Conservation (phyloP, 345 rosid genomes). For the Turritis glabra region DNA sequence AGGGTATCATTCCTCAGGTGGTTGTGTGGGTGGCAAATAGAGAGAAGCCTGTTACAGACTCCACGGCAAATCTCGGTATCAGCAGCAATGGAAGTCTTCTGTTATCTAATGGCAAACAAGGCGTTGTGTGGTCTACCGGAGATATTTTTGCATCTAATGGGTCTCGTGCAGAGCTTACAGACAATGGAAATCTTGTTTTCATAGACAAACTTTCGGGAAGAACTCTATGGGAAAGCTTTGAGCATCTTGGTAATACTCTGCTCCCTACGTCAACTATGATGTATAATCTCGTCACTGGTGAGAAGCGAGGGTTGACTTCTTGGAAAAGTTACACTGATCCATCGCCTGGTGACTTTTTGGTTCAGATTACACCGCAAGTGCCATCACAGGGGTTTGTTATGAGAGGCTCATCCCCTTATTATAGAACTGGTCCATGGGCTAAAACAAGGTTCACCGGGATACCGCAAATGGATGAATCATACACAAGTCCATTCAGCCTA, state of each 20-base stretch:
- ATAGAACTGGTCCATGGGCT: too few species aligned
- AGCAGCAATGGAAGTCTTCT: slow-evolving; percentile 29
- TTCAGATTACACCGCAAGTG: slow-evolving; percentile 17
- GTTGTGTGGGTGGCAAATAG: too few species aligned
- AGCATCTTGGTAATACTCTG: slow-evolving; percentile 10
- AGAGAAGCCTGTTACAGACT: too few species aligned
- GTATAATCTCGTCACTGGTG: not conserved
- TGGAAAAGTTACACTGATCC: slow-evolving; percentile 28
- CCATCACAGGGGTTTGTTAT: not conserved
- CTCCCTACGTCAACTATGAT: not conserved
- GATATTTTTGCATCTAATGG: not conserved
- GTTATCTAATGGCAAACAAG: slow-evolving; percentile 13
- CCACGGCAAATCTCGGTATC: slow-evolving; percentile 9
- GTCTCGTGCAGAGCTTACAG: too few species aligned
- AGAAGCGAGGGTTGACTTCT: slow-evolving; percentile 3
- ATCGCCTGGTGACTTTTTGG: slow-evolving; percentile 10
- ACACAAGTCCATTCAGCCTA: slow-evolving; percentile 6
- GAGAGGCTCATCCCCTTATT: not conserved
- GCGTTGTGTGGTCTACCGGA: slow-evolving; percentile 22
- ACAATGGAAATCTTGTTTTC: too few species aligned
- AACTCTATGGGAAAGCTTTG: slow-evolving; percentile 28
- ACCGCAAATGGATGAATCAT: slow-evolving; percentile 3
- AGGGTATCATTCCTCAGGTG: too few species aligned
- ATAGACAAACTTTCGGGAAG: too few species aligned
- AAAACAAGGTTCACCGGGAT: slow-evolving; percentile 13